Base-by-base conservation (phyloP, 305 asterid species). In the Petunia hybrid region DNA sequence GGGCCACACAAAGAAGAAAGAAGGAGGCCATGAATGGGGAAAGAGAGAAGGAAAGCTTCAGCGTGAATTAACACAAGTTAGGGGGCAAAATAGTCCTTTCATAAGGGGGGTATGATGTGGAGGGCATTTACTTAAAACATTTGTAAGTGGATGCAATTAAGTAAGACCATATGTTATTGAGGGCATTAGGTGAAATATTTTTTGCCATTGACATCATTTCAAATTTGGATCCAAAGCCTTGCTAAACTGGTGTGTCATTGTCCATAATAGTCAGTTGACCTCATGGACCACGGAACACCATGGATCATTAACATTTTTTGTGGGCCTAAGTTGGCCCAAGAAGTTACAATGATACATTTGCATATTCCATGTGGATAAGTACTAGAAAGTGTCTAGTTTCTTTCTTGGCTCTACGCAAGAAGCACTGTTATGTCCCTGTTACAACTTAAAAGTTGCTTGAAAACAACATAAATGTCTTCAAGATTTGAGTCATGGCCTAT, bases 311-410 rank as follows among this genome's bases (percentile, higher is more conserved):
- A 71, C 5, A 12, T 0, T 42, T 10, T 70, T 45, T 10, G 60
- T 70, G 77, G 77, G 61, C 43, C 76, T 45, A 70, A 70, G 4
- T 70, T 70, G 77, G 77, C 77, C 77, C 61, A 51, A 71, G 77
- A 71, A 45, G 14, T 71, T 57, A 70, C 60, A 22, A 22, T 22
- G 31, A 22, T 22, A 46, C 60, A 46, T 8, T 9, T 45, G 42
- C 31, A 70, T 13, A 46, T 5, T 45, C 59, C 59, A 45, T 69
- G 76, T 69, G 40, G 56, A 68, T 68, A 8, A 68, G 76, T 42
- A 43, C 56, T 7, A 16, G 75, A 43, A 68, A n/a, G 13, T 42
- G 41, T 69, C 57, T 69, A 69, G 16, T 45, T 22, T 69, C 45
- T 69, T 31, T 4, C 31, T 10, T 46, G 31, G 60, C 22, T 56